Base-by-base conservation (phyloP, 306 rosid species). In the Albizia julibrissin region DNA sequence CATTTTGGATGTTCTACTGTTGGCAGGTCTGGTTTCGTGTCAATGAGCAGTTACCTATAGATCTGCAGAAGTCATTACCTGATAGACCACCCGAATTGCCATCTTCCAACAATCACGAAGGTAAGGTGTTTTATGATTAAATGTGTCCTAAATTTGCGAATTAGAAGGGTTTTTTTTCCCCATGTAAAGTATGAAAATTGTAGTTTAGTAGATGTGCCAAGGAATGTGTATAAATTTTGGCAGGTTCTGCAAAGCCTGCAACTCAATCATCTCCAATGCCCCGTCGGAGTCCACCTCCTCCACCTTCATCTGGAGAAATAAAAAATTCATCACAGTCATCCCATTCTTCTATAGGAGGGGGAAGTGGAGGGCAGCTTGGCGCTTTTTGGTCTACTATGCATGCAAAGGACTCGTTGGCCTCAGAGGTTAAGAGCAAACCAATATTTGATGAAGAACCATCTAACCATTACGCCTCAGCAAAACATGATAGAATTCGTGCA, bases 11-110 rank as follows among this genome's bases (percentile, higher is more conserved):
- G 76, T 79, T 44, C 75, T 82, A 76, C 74, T 69, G 69, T 42
- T 85, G 69, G 84, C 96, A 93, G 97, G 98, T 95, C 78, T 95
- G 97, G 99, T 92, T 95, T 91, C 98, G 93, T 87, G 94, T 92
- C 78, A 95, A 95, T 84, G 94, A 89, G 86, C 91, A 83, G 88
- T 88, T 95, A 44, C 99, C 99, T 22, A 83, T 74, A 87, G 89
- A 85, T 82, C 87, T 87, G 76, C 99, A 90, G 87, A 95, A 95
- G 87, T 87, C 97, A 72, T 90, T 95, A 87, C 99, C 96, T 27
- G 97, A 93, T 85, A 87, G 89, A 72, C 93, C 90, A 81, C 91
- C 97, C 71, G 97, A 87, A 83, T 79, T 80, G 79, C 89, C 69
- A 24, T 83, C 89, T 75, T 68, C 89, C 71, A 90, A 84, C 77